Evolutionary conservation across 2,329 filamentous ascomycete species (phyloP), one percentile per base, ranked within the genome.

Genomic region (Periconia sp.): DNA sequence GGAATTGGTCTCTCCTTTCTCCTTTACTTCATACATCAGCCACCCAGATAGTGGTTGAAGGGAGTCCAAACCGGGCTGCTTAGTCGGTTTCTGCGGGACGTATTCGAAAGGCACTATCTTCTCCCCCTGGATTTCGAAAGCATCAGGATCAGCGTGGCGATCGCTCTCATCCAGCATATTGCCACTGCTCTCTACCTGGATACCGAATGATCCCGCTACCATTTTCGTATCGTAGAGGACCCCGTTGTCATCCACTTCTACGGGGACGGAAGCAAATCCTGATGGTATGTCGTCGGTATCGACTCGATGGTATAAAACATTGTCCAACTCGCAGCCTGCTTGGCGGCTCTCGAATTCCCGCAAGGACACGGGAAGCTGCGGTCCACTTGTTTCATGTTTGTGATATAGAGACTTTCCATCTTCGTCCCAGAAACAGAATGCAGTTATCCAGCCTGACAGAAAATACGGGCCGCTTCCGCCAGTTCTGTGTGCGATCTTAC

Each of bases 391-490:
- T 5, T 13, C 33, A 37, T 37, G 10, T 6, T 11, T 5, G 13
- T 37, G 33, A 37, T 37, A 37, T 17, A 49, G 46, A 2, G 40
- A 37, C 18, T 43, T n/a, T 31, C 47, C 52, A 6, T 49, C 35
- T 3, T 47, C 33, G 23, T 50, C 47, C 47, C 52, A 54, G 35
- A 50, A 50, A 31, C 35, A 50, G 15, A 54, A 54, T 11, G 33
- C 47, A 6, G 46, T 33, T 6, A 54, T 30, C 52, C 52, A 54
- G 11, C 52, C 51, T 8, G 27, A 49, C 41, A 49, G 45, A 3
- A 5, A 20, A 6, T 49, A 27, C 8, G 23, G 27, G 14, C 35
- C 47, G n/a, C 15, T 23, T 18, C 37, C 49, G 23, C 20, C 37
- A 7, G 45, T 43, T 15, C 8, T 17, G 27, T 50, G 52, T 2